A percentile compares a stretch with the other conserved stretches of the same genome.
Conservation (phyloP, 1,139 yeast genomes). For the Kluyveromyces marxianus region DNA sequence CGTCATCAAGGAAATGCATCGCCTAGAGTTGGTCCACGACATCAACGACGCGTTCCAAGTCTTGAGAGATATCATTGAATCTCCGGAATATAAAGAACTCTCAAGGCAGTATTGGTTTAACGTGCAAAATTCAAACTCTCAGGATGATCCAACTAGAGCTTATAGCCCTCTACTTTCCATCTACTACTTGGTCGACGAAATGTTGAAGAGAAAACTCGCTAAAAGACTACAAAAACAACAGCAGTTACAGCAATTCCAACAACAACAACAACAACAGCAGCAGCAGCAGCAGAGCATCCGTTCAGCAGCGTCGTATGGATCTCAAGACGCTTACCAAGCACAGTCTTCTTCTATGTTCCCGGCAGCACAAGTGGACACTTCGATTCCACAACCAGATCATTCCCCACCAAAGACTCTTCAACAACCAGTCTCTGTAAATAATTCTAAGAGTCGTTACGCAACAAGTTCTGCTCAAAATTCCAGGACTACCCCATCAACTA, state of each 20-base stretch:
- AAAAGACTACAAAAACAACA: constrained; percentile 31
- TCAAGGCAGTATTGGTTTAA: constrained; percentile 23
- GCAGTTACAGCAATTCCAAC: constrained; percentile 17
- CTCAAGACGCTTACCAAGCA: constrained; percentile 6
- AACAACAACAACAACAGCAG: constrained; percentile 14
- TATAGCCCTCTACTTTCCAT: constrained; percentile 85
- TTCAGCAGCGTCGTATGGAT: constrained; percentile 5
- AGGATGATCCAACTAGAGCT: constrained; percentile 80
- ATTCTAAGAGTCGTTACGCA: neutral
- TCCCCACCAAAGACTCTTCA: constrained; percentile 1
- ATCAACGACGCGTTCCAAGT: constrained; percentile 52
- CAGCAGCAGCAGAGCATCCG: too few relatives aligned
- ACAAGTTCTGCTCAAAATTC: too few relatives aligned
- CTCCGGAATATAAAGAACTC: constrained; percentile 55
- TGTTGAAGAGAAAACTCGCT: constrained; percentile 60
- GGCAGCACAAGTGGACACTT: constrained; percentile 4
- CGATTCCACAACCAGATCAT: constrained; percentile 8
- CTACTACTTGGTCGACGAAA: constrained; percentile 79
- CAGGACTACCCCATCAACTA: too few relatives aligned
- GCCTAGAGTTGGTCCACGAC: constrained; percentile 68
- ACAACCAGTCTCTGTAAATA: constrained; percentile 8
- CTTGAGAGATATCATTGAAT: constrained; percentile 50
- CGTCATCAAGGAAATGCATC: constrained; percentile 68
- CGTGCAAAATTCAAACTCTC: constrained; percentile 13
- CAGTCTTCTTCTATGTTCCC: constrained; percentile 4